Percentiles rank a stretch among this genome's conserved stretches.
phyloP scores from a whole-genome alignment of 768 basidiomycete genomes.

The Lentinula lateritia region DNA sequence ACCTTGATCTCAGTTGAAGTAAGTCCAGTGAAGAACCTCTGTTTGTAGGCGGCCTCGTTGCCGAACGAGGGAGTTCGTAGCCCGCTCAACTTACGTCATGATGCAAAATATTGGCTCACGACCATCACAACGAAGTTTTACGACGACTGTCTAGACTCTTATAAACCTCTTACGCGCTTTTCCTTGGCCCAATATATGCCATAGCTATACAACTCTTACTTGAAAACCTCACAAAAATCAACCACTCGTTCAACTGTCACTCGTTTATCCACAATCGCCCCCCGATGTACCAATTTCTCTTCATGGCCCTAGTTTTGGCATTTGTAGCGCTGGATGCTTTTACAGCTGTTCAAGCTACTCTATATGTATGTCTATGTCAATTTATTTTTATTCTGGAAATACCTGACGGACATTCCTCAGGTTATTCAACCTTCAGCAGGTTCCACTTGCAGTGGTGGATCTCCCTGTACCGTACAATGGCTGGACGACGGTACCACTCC shows the following conservation, averaged over 20 bases:
- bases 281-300: neutral
- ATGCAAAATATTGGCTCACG: conserved; percentile 9
- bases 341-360: neutral
- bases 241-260: neutral
- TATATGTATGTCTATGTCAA: neutral
- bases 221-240: neutral
- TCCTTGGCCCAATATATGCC: neutral
- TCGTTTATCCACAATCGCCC: neutral
- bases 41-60: neutral
- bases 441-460: conserved; percentile 46
- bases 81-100: neutral
- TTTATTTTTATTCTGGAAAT: neutral
- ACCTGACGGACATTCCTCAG: neutral
- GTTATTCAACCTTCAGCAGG: conserved; percentile 7
- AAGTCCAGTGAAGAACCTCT: neutral
- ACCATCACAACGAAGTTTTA: conserved; percentile 4
- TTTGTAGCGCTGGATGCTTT: neutral
- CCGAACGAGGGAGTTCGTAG: neutral
- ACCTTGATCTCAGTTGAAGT: too few relatives aligned
- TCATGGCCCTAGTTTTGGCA: neutral
- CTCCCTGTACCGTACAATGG: conserved; percentile 54
- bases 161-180: neutral
- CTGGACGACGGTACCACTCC: conserved; percentile 56
- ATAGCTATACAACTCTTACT: neutral
- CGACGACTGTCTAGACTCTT: neutral